Evolutionary conservation across 2,329 filamentous ascomycete genomes (phyloP), one percentile per base, ranked within the genome.

Genomic region (Fusarium pseudonygamai): DNA sequence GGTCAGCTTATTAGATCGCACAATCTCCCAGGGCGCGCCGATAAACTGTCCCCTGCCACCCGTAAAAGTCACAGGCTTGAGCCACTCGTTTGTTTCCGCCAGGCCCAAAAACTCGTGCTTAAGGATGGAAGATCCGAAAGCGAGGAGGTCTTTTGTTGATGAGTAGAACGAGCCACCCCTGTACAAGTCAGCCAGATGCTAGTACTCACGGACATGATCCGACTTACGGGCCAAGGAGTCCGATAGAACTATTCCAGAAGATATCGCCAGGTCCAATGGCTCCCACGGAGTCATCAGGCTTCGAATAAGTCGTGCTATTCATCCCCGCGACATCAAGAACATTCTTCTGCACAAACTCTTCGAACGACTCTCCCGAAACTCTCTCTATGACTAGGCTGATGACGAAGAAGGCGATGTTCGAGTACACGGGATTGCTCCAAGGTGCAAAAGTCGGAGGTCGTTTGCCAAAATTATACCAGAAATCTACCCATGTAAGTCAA

Each of bases 401-500:
- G 3, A 69, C 20, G 13, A 68, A 36, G 5, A 46, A 69, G 0
- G 56, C 66, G 6, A 47, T 30, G 10, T 69, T 69, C 1, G 66
- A 68, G 49, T 69, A 69, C 8, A 69, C 39, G 3, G 66, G 66
- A 3, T 47, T 63, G 0, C 18, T 12, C 64, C 43, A 68, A 1
- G 64, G 49, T 7, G 49, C 36, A 26, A 43, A 63, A 3, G 55
- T 47, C 1, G 64, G 66, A 13, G 56, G 34, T 0, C 66, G 32
- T n/a, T 69, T 68, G 7, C 66, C 66, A 62, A 68, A 68, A 8
- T 69, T 69, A 5, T 37, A 34, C 64, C 64, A 69, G 40, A 69
- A 69, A 26, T 57, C 66, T 60, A 5, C 3, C 0, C 1, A 7
- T 7, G 22, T 67, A n/a, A 60, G 45, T 10, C 46, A 22, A 18